Evolutionary conservation across 495 filamentous ascomycete genomes (phyloP).

Genomic region (Hypomontagnella monticulosa): DNA sequence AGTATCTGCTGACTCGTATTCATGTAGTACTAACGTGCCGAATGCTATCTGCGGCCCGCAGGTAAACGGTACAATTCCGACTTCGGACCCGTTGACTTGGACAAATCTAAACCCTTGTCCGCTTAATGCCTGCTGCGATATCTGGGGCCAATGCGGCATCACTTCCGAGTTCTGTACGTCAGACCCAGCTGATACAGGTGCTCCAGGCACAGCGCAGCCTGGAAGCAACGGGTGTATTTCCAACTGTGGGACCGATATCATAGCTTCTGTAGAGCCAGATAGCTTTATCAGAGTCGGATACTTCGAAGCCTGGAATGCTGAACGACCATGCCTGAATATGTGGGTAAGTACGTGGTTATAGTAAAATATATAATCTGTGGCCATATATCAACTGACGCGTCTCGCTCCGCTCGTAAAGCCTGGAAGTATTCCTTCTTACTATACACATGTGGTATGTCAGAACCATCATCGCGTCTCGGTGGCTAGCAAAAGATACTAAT

Average conservation of each 20-base stretch:
- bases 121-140: constrained; percentile 48
- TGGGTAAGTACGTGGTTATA: too few relatives aligned
- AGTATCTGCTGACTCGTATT: too few relatives aligned
- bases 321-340: too few relatives aligned
- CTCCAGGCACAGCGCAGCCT: neutral
- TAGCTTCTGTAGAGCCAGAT: constrained; percentile 12
- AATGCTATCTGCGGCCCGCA: too few relatives aligned
- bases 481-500: too few relatives aligned
- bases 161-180: neutral
- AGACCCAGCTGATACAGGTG: neutral
- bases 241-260: constrained; percentile 52
- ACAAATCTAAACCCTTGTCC: constrained; percentile 49
- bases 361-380: too few relatives aligned
- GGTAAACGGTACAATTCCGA: neutral
- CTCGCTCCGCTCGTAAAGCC: too few relatives aligned
- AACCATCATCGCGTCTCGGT: too few relatives aligned
- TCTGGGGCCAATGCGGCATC: constrained; percentile 57
- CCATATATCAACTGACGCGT: too few relatives aligned
- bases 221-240: constrained; percentile 47
- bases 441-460: too few relatives aligned
- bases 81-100: constrained; percentile 7
- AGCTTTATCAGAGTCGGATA: constrained; percentile 34
- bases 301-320: constrained; percentile 43
- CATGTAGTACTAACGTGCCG: too few relatives aligned
- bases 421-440: too few relatives aligned